These are phyloP conservation scores for Suillus luteus DNA, from an alignment of 768 basidiomycete species.

Conservation along the genomic window DNA sequence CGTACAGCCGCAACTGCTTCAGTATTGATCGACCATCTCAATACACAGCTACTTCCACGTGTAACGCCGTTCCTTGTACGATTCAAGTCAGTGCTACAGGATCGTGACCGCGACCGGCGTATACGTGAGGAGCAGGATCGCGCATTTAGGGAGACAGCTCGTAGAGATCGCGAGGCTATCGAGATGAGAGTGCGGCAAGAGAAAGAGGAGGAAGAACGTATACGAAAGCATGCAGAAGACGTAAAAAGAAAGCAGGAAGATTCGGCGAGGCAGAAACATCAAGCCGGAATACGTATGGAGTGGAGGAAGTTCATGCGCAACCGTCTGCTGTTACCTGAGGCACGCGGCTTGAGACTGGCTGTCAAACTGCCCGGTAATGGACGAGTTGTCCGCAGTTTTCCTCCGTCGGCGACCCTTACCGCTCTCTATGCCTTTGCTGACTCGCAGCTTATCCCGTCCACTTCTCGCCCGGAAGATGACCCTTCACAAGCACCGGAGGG, in stretches of 20 bases:
- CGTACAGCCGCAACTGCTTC: constrained; percentile 63
- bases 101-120: constrained; percentile 52
- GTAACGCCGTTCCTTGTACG: constrained; percentile 73
- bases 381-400: constrained; percentile 61
- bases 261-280: constrained; percentile 37
- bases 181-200: constrained; percentile 54
- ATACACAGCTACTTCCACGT: constrained; percentile 75
- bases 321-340: constrained; percentile 41
- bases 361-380: constrained; percentile 57
- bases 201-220: constrained; percentile 36
- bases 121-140: constrained; percentile 82
- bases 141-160: constrained; percentile 67
- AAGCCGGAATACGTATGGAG: constrained; percentile 42
- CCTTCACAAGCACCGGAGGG: constrained; percentile 44
- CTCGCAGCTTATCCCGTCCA: constrained; percentile 50
- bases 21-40: constrained; percentile 66
- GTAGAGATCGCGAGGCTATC: constrained; percentile 70
- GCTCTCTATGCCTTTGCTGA: constrained; percentile 77
- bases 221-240: constrained; percentile 32
- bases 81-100: constrained; percentile 53
- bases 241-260: constrained; percentile 40
- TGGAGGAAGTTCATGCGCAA: constrained; percentile 66
- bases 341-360: constrained; percentile 44
- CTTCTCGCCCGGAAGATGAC: constrained; percentile 41
- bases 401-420: constrained; percentile 50